These are phyloP conservation scores for Penicillium turbatum DNA, from an alignment of 495 filamentous ascomycete species.

Conservation along the genomic window DNA sequence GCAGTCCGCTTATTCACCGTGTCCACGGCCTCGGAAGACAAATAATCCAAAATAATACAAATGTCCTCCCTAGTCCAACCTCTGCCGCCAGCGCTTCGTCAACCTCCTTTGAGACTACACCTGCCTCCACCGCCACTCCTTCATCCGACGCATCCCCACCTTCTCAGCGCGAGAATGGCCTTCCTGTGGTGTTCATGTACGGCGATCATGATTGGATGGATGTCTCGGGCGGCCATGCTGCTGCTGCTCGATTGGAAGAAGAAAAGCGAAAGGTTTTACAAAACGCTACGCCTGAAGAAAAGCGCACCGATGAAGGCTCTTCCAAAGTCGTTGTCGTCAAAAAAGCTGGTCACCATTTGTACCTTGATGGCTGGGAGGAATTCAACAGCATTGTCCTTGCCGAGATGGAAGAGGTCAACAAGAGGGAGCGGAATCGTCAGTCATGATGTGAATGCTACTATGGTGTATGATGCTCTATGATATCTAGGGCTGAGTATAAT, in stretches of 20 bases:
- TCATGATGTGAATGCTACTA: constrained; percentile 1
- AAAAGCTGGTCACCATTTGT: constrained; percentile 87
- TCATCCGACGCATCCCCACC: constrained; percentile 10
- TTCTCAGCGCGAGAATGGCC: constrained; percentile 60
- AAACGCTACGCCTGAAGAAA: constrained; percentile 63
- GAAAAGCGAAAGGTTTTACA: constrained; percentile 54
- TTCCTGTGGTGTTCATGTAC: constrained; percentile 89
- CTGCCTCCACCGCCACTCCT: constrained; percentile 1
- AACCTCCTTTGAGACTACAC: constrained; percentile 6
- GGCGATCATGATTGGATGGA: constrained; percentile 99
- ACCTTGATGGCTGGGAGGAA: constrained; percentile 83
- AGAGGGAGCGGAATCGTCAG: constrained; percentile 31
- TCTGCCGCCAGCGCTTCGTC: constrained; percentile 7
- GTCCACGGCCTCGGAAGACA: constrained; percentile 84
- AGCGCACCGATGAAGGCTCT: constrained; percentile 64
- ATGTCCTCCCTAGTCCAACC: constrained; percentile 9
- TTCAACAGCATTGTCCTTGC: constrained; percentile 74
- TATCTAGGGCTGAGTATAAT: constrained; percentile 8
- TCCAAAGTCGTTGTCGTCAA: constrained; percentile 82
- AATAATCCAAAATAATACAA: constrained; percentile 32
- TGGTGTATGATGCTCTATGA: constrained; percentile 14
- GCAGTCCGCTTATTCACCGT: constrained; percentile 78
- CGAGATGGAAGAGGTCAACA: constrained; percentile 74
- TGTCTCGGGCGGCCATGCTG: constrained; percentile 74
- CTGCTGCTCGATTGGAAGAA: constrained; percentile 73